Evolutionary conservation across 2,329 filamentous ascomycete species (phyloP), one percentile per base, ranked within the genome.

Genomic region (Trichoderma polysporum): DNA sequence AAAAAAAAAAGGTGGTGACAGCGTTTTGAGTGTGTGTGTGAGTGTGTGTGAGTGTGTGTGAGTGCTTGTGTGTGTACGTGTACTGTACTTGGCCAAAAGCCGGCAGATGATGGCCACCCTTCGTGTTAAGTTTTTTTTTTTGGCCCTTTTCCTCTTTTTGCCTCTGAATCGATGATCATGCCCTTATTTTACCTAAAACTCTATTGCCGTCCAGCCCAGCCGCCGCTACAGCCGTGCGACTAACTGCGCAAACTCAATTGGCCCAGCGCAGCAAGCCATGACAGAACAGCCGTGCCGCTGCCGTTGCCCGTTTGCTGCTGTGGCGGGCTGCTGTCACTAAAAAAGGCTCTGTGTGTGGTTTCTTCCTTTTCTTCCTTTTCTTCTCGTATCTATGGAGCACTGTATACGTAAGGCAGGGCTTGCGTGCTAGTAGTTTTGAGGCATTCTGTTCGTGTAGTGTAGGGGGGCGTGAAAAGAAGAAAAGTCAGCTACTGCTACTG

Each of bases 131-230:
- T 17, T 45, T 19, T 19, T 10, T 31, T 6, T 31, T 17, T 29
- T 52, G 12, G 17, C 7, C 19, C 39, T 52, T 52, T 19, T 49
- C 12, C 13, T 25, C 15, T 45, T 33, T 53, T 53, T 33, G 25
- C 25, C 50, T 31, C 27, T 31, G 22, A 45, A 45, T 19, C n/a
- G 50, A 10, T 53, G 17, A 53, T 53, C 50, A 53, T 15, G 27
- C 12, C 47, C 25, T 13, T 27, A 50, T 13, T 45, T 45, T 22
- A 59, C 56, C 39, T 25, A 29, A 41, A 63, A 63, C 35, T 63
- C 39, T 63, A 39, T 63, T 41, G 60, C 49, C 60, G 49, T 63
- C 60, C 13, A 39, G 45, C 19, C 49, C 60, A 63, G 60, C 60
- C 57, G 49, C 49, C 47, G 37, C 27, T 53, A 41, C 35, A 54